These are phyloP conservation scores for Nicotiana knightiana DNA, from an alignment of 257 asterid genomes.

Conservation along the genomic window DNA sequence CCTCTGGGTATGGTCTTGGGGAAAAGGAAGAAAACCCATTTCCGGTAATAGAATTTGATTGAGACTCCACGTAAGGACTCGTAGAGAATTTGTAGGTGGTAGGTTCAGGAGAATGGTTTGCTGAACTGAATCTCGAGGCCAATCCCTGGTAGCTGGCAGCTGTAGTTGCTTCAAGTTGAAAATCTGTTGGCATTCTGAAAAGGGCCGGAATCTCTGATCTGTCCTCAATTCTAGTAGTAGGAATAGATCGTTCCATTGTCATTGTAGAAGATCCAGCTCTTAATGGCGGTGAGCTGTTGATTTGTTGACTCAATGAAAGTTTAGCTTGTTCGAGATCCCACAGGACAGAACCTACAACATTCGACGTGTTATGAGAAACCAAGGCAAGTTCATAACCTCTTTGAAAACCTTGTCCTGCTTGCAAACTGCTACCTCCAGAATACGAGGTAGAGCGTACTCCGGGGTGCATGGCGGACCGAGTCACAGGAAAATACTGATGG, in stretches of 20 bases:
- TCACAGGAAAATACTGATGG: constrained; percentile 5
- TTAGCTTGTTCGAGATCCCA: constrained; percentile 64
- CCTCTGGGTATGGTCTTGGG: constrained; percentile 20
- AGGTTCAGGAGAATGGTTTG: constrained; percentile 23
- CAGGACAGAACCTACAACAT: constrained; percentile 44
- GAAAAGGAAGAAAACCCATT: constrained; percentile 17
- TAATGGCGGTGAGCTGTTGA: constrained; percentile 15
- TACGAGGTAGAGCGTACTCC: constrained; percentile 13
- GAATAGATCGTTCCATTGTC: constrained; percentile 18
- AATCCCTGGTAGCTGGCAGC: constrained; percentile 9
- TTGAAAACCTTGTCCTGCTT: constrained; percentile 18
- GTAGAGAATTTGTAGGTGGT: constrained; percentile 15
- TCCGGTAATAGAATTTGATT: constrained; percentile 20
- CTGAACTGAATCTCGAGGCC: constrained; percentile 14
- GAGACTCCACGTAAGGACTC: constrained; percentile 27
- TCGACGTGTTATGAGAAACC: constrained; percentile 36
- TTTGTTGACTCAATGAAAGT: constrained; percentile 48
- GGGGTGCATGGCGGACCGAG: constrained; percentile 2
- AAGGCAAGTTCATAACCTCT: constrained; percentile 40
- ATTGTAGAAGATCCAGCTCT: constrained; percentile 21
- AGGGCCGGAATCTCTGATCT: constrained; percentile 49
- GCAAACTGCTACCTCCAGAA: constrained; percentile 4
- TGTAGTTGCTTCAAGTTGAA: constrained; percentile 28
- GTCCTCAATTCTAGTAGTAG: constrained; percentile 17
- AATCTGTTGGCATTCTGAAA: constrained; percentile 59